A percentile compares a stretch with the other conserved stretches of the same genome.
These are phyloP conservation scores for Berkeleyomyces rouxiae DNA, from an alignment of 2,329 filamentous ascomycete species.

Conservation along the genomic window DNA sequence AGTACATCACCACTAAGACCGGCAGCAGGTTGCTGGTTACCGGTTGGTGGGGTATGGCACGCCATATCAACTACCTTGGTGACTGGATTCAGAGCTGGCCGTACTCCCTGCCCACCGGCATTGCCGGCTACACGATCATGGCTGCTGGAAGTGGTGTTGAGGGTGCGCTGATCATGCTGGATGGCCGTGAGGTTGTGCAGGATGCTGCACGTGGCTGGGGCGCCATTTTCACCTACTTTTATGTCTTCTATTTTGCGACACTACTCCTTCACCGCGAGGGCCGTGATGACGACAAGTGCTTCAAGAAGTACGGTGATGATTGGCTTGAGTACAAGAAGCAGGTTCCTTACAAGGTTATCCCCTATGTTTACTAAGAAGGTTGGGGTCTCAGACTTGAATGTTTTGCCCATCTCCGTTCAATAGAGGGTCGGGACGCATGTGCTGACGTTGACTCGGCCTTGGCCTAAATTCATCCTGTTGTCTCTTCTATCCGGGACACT, in stretches of 20 bases:
- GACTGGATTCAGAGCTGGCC: conserved; percentile 93
- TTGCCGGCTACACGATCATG: conserved; percentile 65
- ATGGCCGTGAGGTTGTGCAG: conserved; percentile 49
- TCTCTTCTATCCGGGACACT: background rate
- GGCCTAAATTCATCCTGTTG: background rate
- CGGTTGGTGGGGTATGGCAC: conserved; percentile 84
- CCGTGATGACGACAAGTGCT: conserved; percentile 82
- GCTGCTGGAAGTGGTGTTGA: conserved; percentile 32
- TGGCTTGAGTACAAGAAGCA: conserved; percentile 78
- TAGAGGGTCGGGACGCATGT: background rate
- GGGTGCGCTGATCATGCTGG: conserved; percentile 38
- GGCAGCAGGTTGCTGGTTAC: conserved; percentile 68
- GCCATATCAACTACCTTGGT: conserved; percentile 91
- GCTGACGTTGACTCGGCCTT: background rate
- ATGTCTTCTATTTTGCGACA: conserved; percentile 78
- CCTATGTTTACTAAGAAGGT: conserved; percentile 54
- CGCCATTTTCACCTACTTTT: conserved; percentile 85
- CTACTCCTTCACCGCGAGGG: conserved; percentile 73
- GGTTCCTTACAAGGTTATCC: conserved; percentile 69
- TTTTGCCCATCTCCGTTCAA: background rate
- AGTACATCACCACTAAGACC: conserved; percentile 68
- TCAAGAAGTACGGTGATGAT: conserved; percentile 77
- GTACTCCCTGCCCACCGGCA: conserved; percentile 70
- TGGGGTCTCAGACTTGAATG: background rate
- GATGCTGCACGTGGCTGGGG: conserved; percentile 66